These are phyloP conservation scores for Blastobotrys chiropterorum DNA, from an alignment of 805 yeast species.

Conservation along the genomic window DNA sequence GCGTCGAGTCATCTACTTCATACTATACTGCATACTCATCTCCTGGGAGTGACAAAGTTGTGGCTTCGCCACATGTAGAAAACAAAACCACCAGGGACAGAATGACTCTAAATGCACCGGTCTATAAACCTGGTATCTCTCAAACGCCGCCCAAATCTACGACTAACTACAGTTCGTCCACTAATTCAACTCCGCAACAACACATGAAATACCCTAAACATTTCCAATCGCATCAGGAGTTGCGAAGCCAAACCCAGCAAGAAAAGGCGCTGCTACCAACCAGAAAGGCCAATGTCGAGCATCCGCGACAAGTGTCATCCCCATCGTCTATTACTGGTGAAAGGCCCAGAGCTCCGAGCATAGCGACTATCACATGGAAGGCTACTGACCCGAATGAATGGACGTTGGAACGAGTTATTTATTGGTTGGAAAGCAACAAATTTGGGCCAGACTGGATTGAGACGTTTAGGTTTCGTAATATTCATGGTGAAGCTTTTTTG, in stretches of 20 bases:
- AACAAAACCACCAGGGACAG: slow-evolving; percentile 5
- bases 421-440: slow-evolving; percentile 62
- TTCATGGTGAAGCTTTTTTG: slow-evolving; percentile 59
- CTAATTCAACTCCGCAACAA: not conserved
- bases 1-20: slow-evolving; percentile 4
- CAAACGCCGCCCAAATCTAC: not conserved
- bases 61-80: not conserved
- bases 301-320: not conserved
- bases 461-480: slow-evolving; percentile 49
- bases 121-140: slow-evolving; percentile 4
- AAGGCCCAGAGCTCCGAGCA: not conserved
- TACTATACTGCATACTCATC: slow-evolving; percentile 12
- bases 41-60: not conserved
- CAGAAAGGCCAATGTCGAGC: slow-evolving; percentile 1
- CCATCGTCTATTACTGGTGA: not conserved
- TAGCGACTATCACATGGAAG: slow-evolving; percentile 37
- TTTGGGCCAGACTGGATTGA: slow-evolving; percentile 73
- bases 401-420: slow-evolving; percentile 59
- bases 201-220: not conserved
- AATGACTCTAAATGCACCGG: slow-evolving; percentile 12
- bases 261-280: not conserved
- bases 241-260: not conserved
- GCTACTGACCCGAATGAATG: slow-evolving; percentile 56
- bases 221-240: slow-evolving; percentile 1
- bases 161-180: not conserved